These are phyloP conservation scores for Aspergillus aculeatus DNA, from an alignment of 2,329 filamentous ascomycete genomes.

Conservation along the genomic window DNA sequence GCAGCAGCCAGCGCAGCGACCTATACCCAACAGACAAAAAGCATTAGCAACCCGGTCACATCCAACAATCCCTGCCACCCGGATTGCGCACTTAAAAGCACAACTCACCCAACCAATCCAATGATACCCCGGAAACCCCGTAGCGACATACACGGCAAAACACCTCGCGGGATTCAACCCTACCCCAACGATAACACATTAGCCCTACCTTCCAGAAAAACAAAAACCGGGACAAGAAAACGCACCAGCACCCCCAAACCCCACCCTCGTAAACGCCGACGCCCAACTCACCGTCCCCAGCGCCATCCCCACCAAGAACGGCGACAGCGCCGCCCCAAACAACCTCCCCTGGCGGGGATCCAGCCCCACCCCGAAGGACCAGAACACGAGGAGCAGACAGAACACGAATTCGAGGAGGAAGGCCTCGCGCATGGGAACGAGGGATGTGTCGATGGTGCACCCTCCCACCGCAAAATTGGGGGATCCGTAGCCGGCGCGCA, in stretches of 20 bases:
- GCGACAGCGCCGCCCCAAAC: slow-evolving; percentile 52
- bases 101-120: slow-evolving; percentile 39
- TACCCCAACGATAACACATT: not conserved
- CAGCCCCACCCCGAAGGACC: slow-evolving; percentile 54
- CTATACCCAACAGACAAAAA: not conserved
- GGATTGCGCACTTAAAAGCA: not conserved
- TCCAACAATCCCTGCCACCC: not conserved
- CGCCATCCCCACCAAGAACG: slow-evolving; percentile 49
- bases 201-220: not conserved
- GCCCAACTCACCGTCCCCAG: slow-evolving; percentile 40
- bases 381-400: slow-evolving; percentile 47
- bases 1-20: slow-evolving; percentile 11
- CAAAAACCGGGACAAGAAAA: slow-evolving; percentile 3
- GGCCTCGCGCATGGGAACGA: slow-evolving; percentile 41
- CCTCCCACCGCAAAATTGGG: slow-evolving; percentile 36
- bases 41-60: too few species aligned
- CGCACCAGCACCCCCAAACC: slow-evolving; percentile 43
- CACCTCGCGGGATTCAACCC: slow-evolving; percentile 48
- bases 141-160: slow-evolving; percentile 46
- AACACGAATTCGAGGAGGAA: slow-evolving; percentile 52
- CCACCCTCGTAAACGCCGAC: slow-evolving; percentile 39
- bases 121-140: slow-evolving; percentile 35
- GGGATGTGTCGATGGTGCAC: slow-evolving; percentile 36
- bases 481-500: slow-evolving; percentile 34
- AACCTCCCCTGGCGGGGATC: slow-evolving; percentile 53